Conservation (phyloP, 768 basidiomycete genomes). For the Mycena metata region DNA sequence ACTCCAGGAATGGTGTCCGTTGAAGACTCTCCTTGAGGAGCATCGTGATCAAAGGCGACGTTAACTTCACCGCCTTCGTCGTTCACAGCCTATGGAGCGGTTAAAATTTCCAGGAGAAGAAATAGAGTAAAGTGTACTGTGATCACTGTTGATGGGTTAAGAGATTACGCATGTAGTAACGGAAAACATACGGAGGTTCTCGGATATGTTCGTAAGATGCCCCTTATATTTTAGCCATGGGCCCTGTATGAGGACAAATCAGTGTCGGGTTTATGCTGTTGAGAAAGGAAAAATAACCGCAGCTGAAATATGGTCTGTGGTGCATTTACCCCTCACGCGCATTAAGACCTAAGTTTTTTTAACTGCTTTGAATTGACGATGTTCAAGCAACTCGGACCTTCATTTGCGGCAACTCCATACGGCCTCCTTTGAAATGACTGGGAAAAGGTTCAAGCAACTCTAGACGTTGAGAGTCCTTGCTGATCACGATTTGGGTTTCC, state of each 20-base stretch:
- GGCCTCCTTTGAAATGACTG: constrained; percentile 74
- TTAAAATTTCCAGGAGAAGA: constrained; percentile 12
- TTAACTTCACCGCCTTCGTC: constrained; percentile 97
- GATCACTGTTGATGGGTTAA: constrained; percentile 69
- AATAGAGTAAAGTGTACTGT: constrained; percentile 62
- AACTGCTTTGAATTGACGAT: no score
- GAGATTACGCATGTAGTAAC: background rate
- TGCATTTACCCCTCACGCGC: constrained; percentile 97
- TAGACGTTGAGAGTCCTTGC: constrained; percentile 83
- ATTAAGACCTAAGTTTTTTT: constrained; percentile 68
- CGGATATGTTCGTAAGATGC: constrained; percentile 95
- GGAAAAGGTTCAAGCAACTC: constrained; percentile 90
- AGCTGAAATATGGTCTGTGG: constrained; percentile 98
- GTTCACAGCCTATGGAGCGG: constrained; percentile 79
- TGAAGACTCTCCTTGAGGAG: constrained; percentile 54
- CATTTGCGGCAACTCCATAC: constrained; percentile 83
- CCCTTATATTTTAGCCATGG: constrained; percentile 99
- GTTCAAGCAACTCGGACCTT: constrained; percentile 47
- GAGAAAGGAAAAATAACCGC: constrained; percentile 66
- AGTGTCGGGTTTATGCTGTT: background rate
- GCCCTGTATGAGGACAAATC: constrained; percentile 64
- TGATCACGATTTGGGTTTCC: constrained; percentile 82
- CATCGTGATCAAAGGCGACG: constrained; percentile 85
- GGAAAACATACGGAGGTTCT: constrained; percentile 85
- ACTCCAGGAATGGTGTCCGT: constrained; percentile 90